Percentiles rank a stretch among this genome's conserved stretches.
Conservation (phyloP, 495 filamentous ascomycete genomes). For the Tuber magnatum region DNA sequence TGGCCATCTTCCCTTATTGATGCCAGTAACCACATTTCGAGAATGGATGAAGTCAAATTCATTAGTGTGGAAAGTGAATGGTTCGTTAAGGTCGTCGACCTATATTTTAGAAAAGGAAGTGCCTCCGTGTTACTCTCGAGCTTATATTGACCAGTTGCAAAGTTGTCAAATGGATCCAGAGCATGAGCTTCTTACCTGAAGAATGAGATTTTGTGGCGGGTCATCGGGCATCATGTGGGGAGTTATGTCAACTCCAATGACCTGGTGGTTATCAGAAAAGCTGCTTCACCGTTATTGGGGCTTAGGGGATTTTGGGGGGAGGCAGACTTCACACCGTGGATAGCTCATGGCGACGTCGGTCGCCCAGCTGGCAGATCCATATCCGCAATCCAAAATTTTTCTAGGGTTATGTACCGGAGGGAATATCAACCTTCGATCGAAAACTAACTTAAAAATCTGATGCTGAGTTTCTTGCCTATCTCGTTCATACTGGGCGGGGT, state of each 20-base stretch:
- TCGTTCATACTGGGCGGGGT: conserved; percentile 61
- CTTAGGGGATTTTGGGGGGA: neutral
- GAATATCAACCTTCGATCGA: conserved; percentile 72
- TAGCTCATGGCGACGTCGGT: conserved; percentile 57
- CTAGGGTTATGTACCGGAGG: conserved; percentile 59
- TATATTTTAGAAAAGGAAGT: conserved; percentile 32
- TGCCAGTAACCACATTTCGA: conserved; percentile 67
- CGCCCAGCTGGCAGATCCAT: conserved; percentile 60
- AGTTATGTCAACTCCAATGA: conserved; percentile 72
- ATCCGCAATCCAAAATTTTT: conserved; percentile 70
- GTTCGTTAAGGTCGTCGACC: conserved; percentile 71
- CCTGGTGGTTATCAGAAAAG: conserved; percentile 47
- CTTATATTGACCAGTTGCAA: neutral
- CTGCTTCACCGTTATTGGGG: neutral
- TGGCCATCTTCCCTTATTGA: conserved; percentile 68
- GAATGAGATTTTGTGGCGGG: conserved; percentile 35
- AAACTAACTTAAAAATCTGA: conserved; percentile 61
- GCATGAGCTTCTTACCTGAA: conserved; percentile 31
- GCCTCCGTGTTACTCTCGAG: conserved; percentile 5
- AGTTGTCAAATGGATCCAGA: neutral
- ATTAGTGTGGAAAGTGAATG: conserved; percentile 65
- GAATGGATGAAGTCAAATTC: conserved; percentile 90
- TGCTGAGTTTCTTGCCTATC: conserved; percentile 67
- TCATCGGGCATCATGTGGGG: conserved; percentile 63
- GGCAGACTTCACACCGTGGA: conserved; percentile 65